Evolutionary conservation across 345 rosid species (phyloP).

Genomic region (Lagerstroemia speciosa): DNA sequence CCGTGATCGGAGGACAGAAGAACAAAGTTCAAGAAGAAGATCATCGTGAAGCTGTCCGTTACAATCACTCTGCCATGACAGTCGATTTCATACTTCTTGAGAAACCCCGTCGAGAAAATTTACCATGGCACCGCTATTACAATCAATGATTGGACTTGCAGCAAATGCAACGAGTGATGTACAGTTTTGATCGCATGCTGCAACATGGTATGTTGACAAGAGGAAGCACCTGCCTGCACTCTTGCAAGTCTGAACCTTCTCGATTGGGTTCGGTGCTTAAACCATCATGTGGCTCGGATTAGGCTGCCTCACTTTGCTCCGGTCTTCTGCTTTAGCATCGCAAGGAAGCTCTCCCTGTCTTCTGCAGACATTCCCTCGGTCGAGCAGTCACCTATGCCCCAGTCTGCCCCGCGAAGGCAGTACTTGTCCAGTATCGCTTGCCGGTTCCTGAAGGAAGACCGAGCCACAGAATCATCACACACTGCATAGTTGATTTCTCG

Average conservation of each 20-base stretch:
- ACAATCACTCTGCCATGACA: too few relatives aligned
- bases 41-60: too few relatives aligned
- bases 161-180: too few relatives aligned
- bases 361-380: constrained; percentile 66
- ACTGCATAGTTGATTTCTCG: neutral
- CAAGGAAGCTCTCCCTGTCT: constrained; percentile 68
- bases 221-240: too few relatives aligned
- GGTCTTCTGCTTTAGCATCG: constrained; percentile 59
- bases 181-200: too few relatives aligned
- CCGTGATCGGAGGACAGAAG: too few relatives aligned
- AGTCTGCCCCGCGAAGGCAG: constrained; percentile 84
- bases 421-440: constrained; percentile 61
- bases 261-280: neutral
- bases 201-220: too few relatives aligned
- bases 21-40: too few relatives aligned
- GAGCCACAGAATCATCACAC: neutral
- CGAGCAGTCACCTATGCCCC: constrained; percentile 96
- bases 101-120: too few relatives aligned
- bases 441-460: constrained; percentile 42
- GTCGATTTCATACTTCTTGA: too few relatives aligned
- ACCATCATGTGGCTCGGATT: neutral
- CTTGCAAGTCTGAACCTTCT: neutral
- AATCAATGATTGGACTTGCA: too few relatives aligned
- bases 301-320: constrained; percentile 21
- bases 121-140: too few relatives aligned